Conservation (phyloP, 2,329 filamentous ascomycete species). For the Xylariaceae sp. region DNA sequence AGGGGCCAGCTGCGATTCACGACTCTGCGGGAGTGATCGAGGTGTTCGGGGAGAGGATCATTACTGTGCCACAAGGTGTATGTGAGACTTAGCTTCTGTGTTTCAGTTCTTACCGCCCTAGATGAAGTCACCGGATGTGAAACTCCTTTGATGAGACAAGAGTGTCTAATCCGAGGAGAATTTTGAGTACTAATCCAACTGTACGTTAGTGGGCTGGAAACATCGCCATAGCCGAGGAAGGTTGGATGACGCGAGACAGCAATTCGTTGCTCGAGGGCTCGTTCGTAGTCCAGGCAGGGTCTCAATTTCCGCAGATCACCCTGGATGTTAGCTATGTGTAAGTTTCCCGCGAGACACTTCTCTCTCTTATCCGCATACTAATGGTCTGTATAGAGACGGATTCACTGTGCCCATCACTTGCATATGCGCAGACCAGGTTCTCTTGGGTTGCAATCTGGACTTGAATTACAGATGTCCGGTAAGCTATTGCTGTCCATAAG, state of each 20-base stretch:
- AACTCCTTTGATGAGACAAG: too few species aligned
- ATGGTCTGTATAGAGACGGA: slow-evolving; percentile 16
- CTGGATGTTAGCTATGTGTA: slow-evolving; percentile 27
- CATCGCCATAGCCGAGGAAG: slow-evolving; percentile 17
- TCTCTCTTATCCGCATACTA: neutral
- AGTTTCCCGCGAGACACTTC: neutral
- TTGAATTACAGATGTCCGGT: slow-evolving; percentile 20
- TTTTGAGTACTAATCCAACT: slow-evolving; percentile 2
- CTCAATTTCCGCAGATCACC: slow-evolving; percentile 5
- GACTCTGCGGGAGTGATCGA: slow-evolving; percentile 6
- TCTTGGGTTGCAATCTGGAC: slow-evolving; percentile 22
- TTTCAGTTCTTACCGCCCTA: too few species aligned
- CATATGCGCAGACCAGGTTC: slow-evolving; percentile 11
- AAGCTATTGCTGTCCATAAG: too few species aligned
- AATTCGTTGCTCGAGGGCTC: slow-evolving; percentile 21
- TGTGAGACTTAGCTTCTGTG: slow-evolving; percentile 2
- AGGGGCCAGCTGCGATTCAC: slow-evolving; percentile 9
- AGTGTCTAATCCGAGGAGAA: neutral
- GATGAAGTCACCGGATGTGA: too few species aligned
- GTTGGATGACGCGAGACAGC: slow-evolving; percentile 11
- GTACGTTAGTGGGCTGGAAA: slow-evolving; percentile 20
- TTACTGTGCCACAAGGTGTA: slow-evolving; percentile 20
- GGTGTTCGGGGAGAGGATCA: slow-evolving; percentile 4
- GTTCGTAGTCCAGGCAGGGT: slow-evolving; percentile 3
- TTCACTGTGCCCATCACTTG: slow-evolving; percentile 25